phyloP scores from a whole-genome alignment of 176 grass and related monocot genomes.

The Neostapfia colusana region DNA sequence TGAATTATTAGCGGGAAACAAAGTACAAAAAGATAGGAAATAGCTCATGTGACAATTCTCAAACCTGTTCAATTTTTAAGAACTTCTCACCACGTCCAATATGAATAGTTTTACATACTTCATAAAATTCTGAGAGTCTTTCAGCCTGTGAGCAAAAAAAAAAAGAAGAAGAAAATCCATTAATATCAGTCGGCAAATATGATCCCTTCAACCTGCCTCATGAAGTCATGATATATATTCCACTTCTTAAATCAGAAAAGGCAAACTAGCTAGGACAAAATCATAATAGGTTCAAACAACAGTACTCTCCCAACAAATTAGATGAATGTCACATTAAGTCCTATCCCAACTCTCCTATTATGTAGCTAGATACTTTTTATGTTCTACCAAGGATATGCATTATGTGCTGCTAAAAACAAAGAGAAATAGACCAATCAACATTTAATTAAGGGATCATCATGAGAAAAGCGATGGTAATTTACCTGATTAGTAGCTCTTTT shows the following conservation, averaged over 20 bases:
- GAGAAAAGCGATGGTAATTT: conserved; percentile 14
- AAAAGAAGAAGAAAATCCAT: conserved; percentile 10
- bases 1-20: conserved; percentile 2
- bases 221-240: neutral
- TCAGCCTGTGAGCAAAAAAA: conserved; percentile 57
- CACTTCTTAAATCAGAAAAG: neutral
- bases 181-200: conserved; percentile 2
- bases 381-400: conserved; percentile 6
- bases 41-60: neutral
- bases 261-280: neutral
- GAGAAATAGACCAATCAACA: neutral
- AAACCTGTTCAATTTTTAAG: conserved; percentile 96
- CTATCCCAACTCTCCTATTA: conserved; percentile 5
- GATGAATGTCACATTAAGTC: neutral
- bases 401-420: neutral
- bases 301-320: neutral
- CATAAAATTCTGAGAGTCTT: conserved; percentile 91
- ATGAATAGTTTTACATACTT: conserved; percentile 97
- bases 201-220: conserved; percentile 1
- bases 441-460: neutral
- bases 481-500: conserved; percentile 95
- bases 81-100: conserved; percentile 84
- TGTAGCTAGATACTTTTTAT: neutral
- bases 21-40: neutral
- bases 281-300: neutral